Evolutionary conservation across 768 basidiomycete species (phyloP).

Genomic region (Lactarius trivialis): DNA sequence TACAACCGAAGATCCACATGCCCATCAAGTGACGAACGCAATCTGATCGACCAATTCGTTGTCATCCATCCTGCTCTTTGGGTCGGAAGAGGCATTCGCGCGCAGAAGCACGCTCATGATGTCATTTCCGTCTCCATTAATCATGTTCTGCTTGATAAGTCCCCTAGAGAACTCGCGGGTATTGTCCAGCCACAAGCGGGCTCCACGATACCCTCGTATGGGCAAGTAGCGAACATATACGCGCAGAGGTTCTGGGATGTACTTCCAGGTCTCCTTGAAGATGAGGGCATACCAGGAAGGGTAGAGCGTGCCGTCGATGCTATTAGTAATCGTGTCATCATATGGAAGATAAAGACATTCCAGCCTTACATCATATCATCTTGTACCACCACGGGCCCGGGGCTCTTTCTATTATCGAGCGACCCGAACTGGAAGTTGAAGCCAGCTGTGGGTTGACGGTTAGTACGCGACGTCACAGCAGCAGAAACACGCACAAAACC

Average conservation of each 20-base stretch:
- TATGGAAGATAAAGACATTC: neutral
- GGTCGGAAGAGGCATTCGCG: neutral
- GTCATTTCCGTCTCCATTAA: neutral
- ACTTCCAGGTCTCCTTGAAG: neutral
- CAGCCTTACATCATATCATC: constrained; percentile 26
- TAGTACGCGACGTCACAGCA: neutral
- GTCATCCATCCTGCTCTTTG: neutral
- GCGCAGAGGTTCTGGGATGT: neutral
- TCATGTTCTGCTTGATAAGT: neutral
- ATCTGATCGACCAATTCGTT: neutral
- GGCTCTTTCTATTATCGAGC: constrained; percentile 23
- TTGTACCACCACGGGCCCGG: constrained; percentile 3
- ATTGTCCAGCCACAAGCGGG: neutral
- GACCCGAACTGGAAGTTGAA: constrained; percentile 27
- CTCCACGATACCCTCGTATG: neutral
- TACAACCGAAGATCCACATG: neutral
- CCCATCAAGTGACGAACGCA: neutral
- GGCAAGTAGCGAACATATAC: neutral
- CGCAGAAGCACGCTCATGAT: neutral
- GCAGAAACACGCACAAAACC: constrained; percentile 6
- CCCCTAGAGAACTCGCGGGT: neutral
- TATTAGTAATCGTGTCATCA: neutral
- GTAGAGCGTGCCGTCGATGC: neutral
- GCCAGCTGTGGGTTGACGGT: constrained; percentile 21
- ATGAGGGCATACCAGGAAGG: constrained; percentile 3